Conservation (phyloP, 192 early-diverging fungal species). For the Phlyctochytrium planicorne region DNA sequence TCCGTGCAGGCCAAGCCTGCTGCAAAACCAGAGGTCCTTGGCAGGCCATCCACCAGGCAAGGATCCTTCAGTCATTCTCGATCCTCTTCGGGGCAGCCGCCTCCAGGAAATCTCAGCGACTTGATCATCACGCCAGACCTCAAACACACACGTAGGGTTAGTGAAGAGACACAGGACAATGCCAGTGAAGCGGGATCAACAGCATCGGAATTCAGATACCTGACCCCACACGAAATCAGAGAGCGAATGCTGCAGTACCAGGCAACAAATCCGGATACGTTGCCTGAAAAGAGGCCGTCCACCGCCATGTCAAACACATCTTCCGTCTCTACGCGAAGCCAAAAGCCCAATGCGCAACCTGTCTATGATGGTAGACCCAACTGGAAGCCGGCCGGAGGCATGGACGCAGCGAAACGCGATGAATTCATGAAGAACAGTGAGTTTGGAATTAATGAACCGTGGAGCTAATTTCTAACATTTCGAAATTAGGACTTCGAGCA, state of each 20-base stretch:
- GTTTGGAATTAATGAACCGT: not conserved
- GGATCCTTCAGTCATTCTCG: too few relatives aligned
- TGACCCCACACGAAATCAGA: slow-evolving; percentile 3
- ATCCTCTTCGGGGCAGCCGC: too few relatives aligned
- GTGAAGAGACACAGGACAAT: too few relatives aligned
- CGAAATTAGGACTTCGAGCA: not conserved
- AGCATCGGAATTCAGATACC: not conserved
- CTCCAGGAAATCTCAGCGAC: too few relatives aligned
- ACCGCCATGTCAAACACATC: not conserved
- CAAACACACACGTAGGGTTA: too few relatives aligned
- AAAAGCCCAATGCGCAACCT: not conserved
- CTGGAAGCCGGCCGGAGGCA: slow-evolving; percentile 2
- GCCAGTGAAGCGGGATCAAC: too few relatives aligned
- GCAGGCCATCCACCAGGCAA: too few relatives aligned
- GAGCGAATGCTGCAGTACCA: not conserved
- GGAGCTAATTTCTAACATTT: too few relatives aligned
- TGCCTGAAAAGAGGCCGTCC: not conserved
- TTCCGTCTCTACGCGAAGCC: too few relatives aligned
- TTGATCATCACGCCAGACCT: too few relatives aligned
- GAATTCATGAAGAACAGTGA: not conserved
- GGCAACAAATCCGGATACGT: not conserved
- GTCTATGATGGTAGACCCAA: not conserved
- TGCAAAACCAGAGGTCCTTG: too few relatives aligned
- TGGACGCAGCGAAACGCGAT: not conserved
- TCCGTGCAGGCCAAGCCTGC: too few relatives aligned